These are phyloP conservation scores for Dryas alaskensis DNA, from an alignment of 306 rosid genomes.

Conservation along the genomic window DNA sequence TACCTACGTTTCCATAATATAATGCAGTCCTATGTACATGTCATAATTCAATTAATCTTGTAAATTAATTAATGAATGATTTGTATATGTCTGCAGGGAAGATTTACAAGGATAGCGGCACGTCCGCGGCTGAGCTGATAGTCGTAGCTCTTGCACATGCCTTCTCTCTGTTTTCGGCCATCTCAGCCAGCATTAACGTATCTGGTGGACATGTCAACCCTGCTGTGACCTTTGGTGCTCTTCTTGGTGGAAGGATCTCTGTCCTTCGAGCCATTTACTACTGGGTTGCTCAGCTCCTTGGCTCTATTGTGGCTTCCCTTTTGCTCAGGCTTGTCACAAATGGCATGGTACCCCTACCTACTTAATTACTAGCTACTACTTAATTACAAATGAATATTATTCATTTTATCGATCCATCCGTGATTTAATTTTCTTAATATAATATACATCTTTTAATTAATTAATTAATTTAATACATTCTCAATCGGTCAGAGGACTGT, in stretches of 20 bases:
- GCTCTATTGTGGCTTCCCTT: conserved; percentile 70
- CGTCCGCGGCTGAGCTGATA: conserved; percentile 56
- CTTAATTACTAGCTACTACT: too few relatives aligned
- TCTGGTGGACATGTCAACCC: conserved; percentile 95
- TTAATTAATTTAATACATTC: not conserved
- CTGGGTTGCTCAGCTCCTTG: conserved; percentile 91
- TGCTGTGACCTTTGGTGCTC: conserved; percentile 87
- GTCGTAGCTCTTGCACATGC: conserved; percentile 71
- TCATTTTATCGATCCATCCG: too few relatives aligned
- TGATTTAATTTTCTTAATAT: too few relatives aligned
- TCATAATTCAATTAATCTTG: too few relatives aligned
- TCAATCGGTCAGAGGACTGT: conserved; percentile 54
- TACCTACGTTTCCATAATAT: conserved; percentile 9
- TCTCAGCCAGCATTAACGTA: conserved; percentile 68
- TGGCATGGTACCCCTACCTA: conserved; percentile 52
- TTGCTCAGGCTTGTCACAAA: conserved; percentile 72
- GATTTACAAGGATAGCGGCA: conserved; percentile 53
- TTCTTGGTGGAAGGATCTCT: conserved; percentile 79
- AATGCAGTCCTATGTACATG: too few relatives aligned
- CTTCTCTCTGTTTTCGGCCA: conserved; percentile 63
- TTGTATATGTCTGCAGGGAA: conserved; percentile 44
- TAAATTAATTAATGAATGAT: too few relatives aligned
- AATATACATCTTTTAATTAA: too few relatives aligned
- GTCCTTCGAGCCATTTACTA: conserved; percentile 69
- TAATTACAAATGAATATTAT: too few relatives aligned